Evolutionary conservation across 1,284 basidiomycete genomes (phyloP), one percentile per base, ranked within the genome.

Genomic region (Meira miltonrushii): DNA sequence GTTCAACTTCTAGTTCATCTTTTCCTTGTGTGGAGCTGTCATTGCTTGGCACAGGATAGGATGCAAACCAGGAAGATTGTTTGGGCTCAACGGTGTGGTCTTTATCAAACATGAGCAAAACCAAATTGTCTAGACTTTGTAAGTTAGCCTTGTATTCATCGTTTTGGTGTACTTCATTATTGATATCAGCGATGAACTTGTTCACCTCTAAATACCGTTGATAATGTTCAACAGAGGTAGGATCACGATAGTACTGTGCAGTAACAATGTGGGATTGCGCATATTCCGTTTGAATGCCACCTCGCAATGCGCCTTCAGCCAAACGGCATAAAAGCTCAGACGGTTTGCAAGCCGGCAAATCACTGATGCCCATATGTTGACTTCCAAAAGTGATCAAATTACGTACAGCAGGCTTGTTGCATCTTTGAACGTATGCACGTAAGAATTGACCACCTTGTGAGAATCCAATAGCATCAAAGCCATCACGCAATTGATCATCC

Each of bases 211-310:
- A 81, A 75, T 96, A 98, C 9, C 82, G 79, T 6, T 84, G 83
- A 49, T 92, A 81, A 23, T 86, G 85, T n/a, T 80, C 80, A 11
- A 60, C 55, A 33, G 68, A 62, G 19, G 62, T 66, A 4, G 89
- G 87, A 79, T 97, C 92, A 41, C 94, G 86, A 79, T 85, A 97
- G 80, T 97, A 98, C 74, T 96, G 92, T 0, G 94, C 94, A 84
- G 91, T 56, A 17, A 76, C 68, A n/a, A 74, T 55, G 28, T 69
- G 62, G 2, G 62, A 62, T 54, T 77, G 75, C 1, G 71, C 72
- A 53, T 75, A 76, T 62, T 76, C 71, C 15, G 84, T 85, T 78
- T 97, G 97, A 28, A 92, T 87, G 0, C 88, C 89, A 9, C 82
- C 80, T 58, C 85, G 84, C 9, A 86, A 85, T 0, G 87, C 86